Evolutionary conservation across 345 rosid species (phyloP).

Genomic region (Acer campestre): DNA sequence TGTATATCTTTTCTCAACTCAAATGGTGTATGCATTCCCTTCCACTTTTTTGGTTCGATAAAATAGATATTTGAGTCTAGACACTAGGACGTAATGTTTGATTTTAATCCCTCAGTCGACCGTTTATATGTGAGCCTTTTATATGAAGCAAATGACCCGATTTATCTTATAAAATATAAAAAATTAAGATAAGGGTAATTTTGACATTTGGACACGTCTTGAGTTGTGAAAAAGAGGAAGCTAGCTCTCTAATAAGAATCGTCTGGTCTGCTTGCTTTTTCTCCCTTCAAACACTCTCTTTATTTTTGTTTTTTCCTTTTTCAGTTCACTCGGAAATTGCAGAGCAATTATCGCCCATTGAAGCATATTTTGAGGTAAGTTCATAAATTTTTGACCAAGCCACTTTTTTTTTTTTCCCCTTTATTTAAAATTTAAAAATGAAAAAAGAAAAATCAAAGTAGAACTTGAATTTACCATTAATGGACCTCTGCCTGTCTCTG

Average conservation of each 20-base stretch:
- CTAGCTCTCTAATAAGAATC: neutral
- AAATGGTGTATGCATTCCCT: no score
- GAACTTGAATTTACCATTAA: conserved; percentile 7
- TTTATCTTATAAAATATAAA: no score
- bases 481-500: conserved; percentile 23
- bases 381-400: conserved; percentile 25
- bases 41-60: no score
- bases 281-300: neutral
- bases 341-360: conserved; percentile 28
- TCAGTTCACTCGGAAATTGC: conserved; percentile 17
- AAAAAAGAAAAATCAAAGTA: neutral
- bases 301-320: neutral
- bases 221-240: neutral
- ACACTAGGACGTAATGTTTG: no score
- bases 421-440: neutral
- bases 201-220: conserved; percentile 22
- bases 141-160: no score
- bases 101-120: no score
- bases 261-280: neutral
- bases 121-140: no score
- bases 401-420: neutral
- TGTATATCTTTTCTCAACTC: no score
- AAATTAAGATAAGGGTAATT: conserved; percentile 8
- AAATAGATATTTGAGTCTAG: no score
- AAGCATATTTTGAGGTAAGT: conserved; percentile 21